These are phyloP conservation scores for Yamadazyma epiphylla DNA, from an alignment of 1,139 yeast genomes.

Conservation along the genomic window DNA sequence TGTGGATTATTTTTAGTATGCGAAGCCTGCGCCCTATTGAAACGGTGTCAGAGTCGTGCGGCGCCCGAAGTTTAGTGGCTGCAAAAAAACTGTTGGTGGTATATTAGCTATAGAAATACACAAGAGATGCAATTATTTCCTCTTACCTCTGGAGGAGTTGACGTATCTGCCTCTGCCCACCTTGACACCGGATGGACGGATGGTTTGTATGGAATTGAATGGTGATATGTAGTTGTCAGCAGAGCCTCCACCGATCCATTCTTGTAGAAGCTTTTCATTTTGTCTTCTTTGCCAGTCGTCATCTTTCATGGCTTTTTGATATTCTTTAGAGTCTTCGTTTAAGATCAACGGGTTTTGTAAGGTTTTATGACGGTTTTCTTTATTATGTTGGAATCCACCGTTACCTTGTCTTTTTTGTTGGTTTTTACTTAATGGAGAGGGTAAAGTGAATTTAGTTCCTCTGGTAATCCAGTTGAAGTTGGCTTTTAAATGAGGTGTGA, in stretches of 20 bases:
- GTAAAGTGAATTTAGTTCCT: constrained; percentile 77
- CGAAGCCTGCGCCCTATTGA: too few relatives aligned
- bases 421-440: constrained; percentile 67
- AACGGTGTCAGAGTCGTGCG: too few relatives aligned
- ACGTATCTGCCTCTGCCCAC: constrained; percentile 83
- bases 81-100: too few relatives aligned
- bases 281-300: constrained; percentile 86
- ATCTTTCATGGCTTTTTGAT: constrained; percentile 79
- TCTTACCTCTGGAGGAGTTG: constrained; percentile 46
- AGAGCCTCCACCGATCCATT: constrained; percentile 92
- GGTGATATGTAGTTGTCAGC: constrained; percentile 93
- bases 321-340: constrained; percentile 93
- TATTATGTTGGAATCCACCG: constrained; percentile 69
- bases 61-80: neutral
- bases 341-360: constrained; percentile 54
- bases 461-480: constrained; percentile 93
- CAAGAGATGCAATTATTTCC: constrained; percentile 5
- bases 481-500: constrained; percentile 86
- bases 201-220: constrained; percentile 62
- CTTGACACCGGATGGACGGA: constrained; percentile 64
- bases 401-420: constrained; percentile 61
- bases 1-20: neutral
- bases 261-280: constrained; percentile 78
- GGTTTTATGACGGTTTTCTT: constrained; percentile 53
- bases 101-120: too few relatives aligned